Conservation (phyloP, 371 early-diverging fungal genomes). For the Mortierella sp. region DNA sequence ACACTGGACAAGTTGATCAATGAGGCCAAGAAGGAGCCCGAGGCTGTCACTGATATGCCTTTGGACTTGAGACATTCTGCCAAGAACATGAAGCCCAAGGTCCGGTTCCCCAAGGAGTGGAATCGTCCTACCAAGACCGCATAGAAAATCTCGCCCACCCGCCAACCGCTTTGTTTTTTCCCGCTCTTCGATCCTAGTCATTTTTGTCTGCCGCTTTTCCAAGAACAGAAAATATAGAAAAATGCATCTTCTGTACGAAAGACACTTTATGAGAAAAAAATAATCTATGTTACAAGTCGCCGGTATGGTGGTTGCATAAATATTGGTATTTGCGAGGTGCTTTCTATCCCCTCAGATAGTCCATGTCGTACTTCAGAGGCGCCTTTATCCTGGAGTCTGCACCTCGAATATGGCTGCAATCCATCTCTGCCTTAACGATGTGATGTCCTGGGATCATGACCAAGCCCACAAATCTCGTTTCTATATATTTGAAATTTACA, state of each 20-base stretch:
- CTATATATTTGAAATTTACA: conserved; percentile 53
- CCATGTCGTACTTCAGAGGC: conserved; percentile 12
- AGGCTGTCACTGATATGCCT: conserved; percentile 72
- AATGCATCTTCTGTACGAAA: too few species aligned
- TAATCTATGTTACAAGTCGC: too few species aligned
- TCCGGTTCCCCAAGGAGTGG: conserved; percentile 77
- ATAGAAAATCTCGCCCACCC: not conserved
- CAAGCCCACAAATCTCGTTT: conserved; percentile 79
- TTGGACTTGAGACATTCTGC: conserved; percentile 64
- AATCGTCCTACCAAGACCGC: conserved; percentile 54
- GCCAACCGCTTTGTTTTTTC: not conserved
- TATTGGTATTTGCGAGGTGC: too few species aligned
- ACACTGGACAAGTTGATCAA: conserved; percentile 63
- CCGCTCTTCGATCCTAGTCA: not conserved
- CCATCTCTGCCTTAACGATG: conserved; percentile 75
- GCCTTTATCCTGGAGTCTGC: conserved; percentile 22
- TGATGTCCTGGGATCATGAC: conserved; percentile 93
- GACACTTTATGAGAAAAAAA: too few species aligned
- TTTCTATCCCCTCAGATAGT: conserved; percentile 27
- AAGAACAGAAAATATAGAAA: too few species aligned
- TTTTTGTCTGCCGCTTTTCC: too few species aligned
- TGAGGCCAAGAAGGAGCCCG: conserved; percentile 63
- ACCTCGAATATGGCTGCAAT: conserved; percentile 51
- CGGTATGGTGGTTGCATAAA: too few species aligned
- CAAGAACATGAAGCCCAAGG: conserved; percentile 64